Percentiles rank a stretch among this genome's conserved stretches.
Evolutionary conservation across 1,284 basidiomycete genomes (phyloP).

Genomic region (Vanrija sp.): DNA sequence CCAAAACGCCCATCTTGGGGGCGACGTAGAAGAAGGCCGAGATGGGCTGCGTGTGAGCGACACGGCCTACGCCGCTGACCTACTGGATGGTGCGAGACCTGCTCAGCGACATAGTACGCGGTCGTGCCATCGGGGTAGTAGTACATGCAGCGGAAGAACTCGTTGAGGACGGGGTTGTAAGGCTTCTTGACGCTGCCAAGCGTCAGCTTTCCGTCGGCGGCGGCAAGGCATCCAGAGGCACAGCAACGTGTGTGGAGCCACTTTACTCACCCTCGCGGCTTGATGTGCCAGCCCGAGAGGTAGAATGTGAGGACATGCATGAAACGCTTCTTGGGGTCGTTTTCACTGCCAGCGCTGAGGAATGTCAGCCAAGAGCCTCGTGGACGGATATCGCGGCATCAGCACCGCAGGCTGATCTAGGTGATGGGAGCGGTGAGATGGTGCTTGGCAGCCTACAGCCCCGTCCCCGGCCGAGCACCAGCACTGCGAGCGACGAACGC

Average conservation of each 20-base stretch:
- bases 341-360: slow-evolving; percentile 39
- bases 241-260: background rate
- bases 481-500: background rate
- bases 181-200: slow-evolving; percentile 82
- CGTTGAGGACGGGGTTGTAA: slow-evolving; percentile 96
- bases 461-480: no score
- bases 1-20: slow-evolving; percentile 71
- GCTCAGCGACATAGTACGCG: slow-evolving; percentile 96
- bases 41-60: slow-evolving; percentile 57
- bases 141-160: slow-evolving; percentile 96
- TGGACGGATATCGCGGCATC: no score
- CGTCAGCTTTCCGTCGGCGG: no score
- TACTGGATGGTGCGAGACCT: slow-evolving; percentile 57
- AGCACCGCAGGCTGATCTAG: background rate
- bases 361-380: background rate
- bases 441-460: background rate
- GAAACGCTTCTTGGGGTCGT: slow-evolving; percentile 85
- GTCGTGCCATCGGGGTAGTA: slow-evolving; percentile 86
- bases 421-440: background rate
- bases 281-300: slow-evolving; percentile 99
- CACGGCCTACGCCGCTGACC: slow-evolving; percentile 6
- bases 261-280: slow-evolving; percentile 71
- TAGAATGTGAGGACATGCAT: slow-evolving; percentile 90
- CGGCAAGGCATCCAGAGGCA: background rate
- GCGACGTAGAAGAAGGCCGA: slow-evolving; percentile 97